These are phyloP conservation scores for Flaveria brownii DNA, from an alignment of 129 eudicot genomes.

Conservation along the genomic window DNA sequence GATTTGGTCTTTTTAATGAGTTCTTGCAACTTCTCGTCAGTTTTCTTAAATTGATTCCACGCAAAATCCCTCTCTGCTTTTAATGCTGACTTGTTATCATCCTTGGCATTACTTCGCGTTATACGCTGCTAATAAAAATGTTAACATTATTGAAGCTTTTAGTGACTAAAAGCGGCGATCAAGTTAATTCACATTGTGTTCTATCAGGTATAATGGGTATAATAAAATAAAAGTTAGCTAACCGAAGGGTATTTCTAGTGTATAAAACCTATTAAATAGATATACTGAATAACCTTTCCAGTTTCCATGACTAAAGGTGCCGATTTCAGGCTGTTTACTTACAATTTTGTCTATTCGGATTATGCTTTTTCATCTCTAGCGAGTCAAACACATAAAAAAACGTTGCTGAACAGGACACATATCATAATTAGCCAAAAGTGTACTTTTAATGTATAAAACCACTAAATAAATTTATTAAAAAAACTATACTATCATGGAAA, in stretches of 20 bases:
- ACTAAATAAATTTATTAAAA: not conserved
- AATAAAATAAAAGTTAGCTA: too few species aligned
- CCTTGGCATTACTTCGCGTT: slow-evolving; percentile 27
- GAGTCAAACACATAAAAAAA: not conserved
- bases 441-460: not conserved
- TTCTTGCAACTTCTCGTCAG: slow-evolving; percentile 43
- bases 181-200: not conserved
- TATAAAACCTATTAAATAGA: not conserved
- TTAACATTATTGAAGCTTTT: slow-evolving; percentile 20
- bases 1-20: slow-evolving; percentile 37
- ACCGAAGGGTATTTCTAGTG: not conserved
- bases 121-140: slow-evolving; percentile 26
- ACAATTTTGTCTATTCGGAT: not conserved
- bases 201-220: not conserved
- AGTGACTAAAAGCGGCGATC: not conserved
- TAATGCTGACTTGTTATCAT: slow-evolving; percentile 43
- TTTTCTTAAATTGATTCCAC: slow-evolving; percentile 61
- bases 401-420: not conserved
- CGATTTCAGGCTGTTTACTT: not conserved
- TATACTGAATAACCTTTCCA: not conserved
- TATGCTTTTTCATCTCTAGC: not conserved
- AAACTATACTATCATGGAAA: not conserved
- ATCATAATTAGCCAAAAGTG: not conserved
- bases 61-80: slow-evolving; percentile 65
- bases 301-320: not conserved